Percentiles rank a stretch among this genome's conserved stretches.
Conservation (phyloP, 2,329 filamentous ascomycete species). For the Exophiala xenobiotica region DNA sequence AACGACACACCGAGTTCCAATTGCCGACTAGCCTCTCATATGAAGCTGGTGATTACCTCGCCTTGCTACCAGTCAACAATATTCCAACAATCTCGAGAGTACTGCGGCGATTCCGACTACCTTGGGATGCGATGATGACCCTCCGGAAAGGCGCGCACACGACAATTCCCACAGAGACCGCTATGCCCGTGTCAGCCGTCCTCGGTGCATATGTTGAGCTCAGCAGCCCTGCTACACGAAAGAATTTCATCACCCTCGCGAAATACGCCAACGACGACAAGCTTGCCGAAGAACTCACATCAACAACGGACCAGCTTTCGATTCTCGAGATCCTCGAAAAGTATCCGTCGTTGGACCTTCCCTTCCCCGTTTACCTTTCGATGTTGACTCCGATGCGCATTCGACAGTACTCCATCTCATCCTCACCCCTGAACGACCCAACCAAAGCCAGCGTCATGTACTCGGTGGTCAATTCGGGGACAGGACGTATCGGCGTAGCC, state of each 20-base stretch:
- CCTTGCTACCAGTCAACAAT: conserved; percentile 70
- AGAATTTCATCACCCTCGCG: conserved; percentile 34
- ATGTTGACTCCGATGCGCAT: conserved; percentile 76
- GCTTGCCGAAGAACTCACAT: conserved; percentile 7
- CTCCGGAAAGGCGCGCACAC: conserved; percentile 56
- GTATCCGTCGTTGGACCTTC: conserved; percentile 59
- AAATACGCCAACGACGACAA: conserved; percentile 20
- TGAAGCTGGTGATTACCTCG: conserved; percentile 72
- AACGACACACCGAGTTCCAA: conserved; percentile 66
- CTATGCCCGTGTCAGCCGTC: conserved; percentile 62
- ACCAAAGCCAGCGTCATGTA: conserved; percentile 65
- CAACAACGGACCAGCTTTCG: conserved; percentile 11
- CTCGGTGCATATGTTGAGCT: conserved; percentile 72
- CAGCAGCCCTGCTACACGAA: conserved; percentile 68
- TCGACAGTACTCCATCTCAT: conserved; percentile 78
- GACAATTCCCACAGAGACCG: conserved; percentile 55
- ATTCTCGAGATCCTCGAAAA: conserved; percentile 68
- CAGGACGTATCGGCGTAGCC: conserved; percentile 59
- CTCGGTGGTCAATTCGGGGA: conserved; percentile 55
- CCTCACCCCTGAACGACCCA: conserved; percentile 63
- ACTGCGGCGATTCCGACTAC: conserved; percentile 63
- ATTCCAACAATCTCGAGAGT: conserved; percentile 61
- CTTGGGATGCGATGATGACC: conserved; percentile 67
- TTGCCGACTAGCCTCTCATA: conserved; percentile 67
- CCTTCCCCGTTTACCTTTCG: conserved; percentile 65